Percentiles rank a stretch among this genome's conserved stretches.
Evolutionary conservation across 1,284 basidiomycete genomes (phyloP).

Genomic region (Microstroma glucosiphilum): DNA sequence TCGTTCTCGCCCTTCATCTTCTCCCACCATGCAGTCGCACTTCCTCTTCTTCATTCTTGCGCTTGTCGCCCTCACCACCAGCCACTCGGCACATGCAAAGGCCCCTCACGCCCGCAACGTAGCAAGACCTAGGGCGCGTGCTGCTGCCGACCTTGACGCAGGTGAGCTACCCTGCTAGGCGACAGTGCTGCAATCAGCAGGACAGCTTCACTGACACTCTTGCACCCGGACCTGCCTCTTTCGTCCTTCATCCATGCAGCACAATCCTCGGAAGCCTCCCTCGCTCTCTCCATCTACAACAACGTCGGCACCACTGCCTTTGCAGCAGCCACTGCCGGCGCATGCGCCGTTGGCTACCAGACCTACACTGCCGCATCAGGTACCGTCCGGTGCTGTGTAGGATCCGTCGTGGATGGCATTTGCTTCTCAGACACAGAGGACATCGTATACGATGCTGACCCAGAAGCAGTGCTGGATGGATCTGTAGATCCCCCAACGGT

Average conservation of each 20-base stretch:
- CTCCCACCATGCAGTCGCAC: too few species aligned
- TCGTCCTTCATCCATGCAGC: neutral
- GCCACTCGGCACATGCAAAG: too few species aligned
- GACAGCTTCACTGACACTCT: too few species aligned
- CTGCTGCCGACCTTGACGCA: too few species aligned
- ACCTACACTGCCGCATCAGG: neutral
- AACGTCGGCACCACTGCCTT: slow-evolving; percentile 2
- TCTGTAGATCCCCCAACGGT: neutral
- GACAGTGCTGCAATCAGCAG: too few species aligned
- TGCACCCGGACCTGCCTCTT: neutral
- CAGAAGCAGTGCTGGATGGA: neutral
- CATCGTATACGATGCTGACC: neutral
- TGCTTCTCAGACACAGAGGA: neutral
- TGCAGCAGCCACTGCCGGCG: neutral
- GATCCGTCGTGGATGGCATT: neutral
- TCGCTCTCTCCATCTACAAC: slow-evolving; percentile 6
- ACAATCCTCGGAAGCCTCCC: slow-evolving; percentile 12
- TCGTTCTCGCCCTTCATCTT: too few species aligned
- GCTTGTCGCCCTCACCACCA: too few species aligned
- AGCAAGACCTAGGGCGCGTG: too few species aligned
- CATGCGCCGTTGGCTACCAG: neutral
- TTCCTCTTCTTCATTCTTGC: too few species aligned
- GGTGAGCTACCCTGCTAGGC: too few species aligned
- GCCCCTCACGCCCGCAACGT: too few species aligned
- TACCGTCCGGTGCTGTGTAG: neutral